Evolutionary conservation across 192 early-diverging fungal genomes (phyloP), one percentile per base, ranked within the genome.

Genomic region (Coemansia sp.): DNA sequence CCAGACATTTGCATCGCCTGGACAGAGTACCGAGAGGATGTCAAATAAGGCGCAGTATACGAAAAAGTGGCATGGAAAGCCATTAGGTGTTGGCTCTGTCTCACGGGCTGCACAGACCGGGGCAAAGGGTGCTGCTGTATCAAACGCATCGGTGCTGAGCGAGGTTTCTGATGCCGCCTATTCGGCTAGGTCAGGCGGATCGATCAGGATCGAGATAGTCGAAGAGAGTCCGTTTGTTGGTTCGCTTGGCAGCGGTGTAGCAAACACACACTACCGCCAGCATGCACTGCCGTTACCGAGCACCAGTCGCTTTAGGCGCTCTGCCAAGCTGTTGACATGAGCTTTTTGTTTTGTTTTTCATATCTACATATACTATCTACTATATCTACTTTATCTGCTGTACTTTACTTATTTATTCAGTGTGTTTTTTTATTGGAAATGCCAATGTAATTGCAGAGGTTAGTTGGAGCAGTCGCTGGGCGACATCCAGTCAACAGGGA

Each of bases 401-500:
- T n/a, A n/a, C n/a, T n/a, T n/a, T n/a, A n/a, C n/a, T n/a, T n/a
- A 29, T 2, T 29, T 29, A 29, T 29, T 29, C 29, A 29, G 1
- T 29, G 29, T 29, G 29, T 29, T 1, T 3, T 29, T 29, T 29
- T 29, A 29, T 29, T 29, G 29, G 29, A 29, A 29, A 29, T 29
- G 29, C 29, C 3, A 3, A 29, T 29, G 29, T 29, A 29, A 29
- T 40, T 5, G 7, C 38, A 13, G 5, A 11, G 1, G 38, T 5
- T 40, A 40, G 38, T 73, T 73, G 34, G 69, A 63, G 71, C 74
- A 82, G 57, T 68, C 59, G 33, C 48, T 38, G 9, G 84, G 63
- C 2, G 75, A 71, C 25, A 61, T 63, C 66, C 88, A 85, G 64
- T 87, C 81, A 63, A 89, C 84, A 1, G 61, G 61, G 32, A 74